Evolutionary conservation across 805 yeast genomes (phyloP), one percentile per base, ranked within the genome.

Genomic region (Zygosaccharomyces lentus): DNA sequence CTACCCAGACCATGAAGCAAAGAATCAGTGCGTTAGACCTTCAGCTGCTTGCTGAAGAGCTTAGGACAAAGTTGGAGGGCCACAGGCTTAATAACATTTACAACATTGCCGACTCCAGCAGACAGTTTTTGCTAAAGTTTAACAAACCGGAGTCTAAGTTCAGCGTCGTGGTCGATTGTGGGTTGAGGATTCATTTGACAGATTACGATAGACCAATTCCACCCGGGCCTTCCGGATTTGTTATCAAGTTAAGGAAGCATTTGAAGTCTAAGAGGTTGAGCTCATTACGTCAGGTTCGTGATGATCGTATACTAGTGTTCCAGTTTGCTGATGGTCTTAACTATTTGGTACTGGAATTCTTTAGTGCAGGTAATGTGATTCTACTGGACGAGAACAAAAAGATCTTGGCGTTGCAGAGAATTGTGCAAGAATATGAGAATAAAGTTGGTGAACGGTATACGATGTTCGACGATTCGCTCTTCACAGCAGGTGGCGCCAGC

Each of bases 351-450:
- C 66, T 91, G 43, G 99, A 91, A 65, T 91, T 91, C 58, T 91
- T 90, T 69, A 86, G 96, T 61, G 96, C 96, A 2, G 99, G 99
- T 23, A 91, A 91, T 61, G 78, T 91, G 45, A 70, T 91, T 15
- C 71, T 91, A 16, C 71, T 91, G 50, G 95, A 91, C 63, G 74
- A 78, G 24, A 75, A 82, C 16, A 65, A 72, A 49, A 81, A 77
- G 55, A 88, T 90, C 41, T 55, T 89, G 57, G 72, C 91, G 0
- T 67, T 89, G 24, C 90, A 85, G 60, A 78, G 97, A 65, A 69
- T 84, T 17, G 96, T 88, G 8, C 78, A 78, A 27, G 95, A 85
- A 44, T 78, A 81, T 57, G 85, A 77, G 30, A 80, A 78, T 52
- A 77, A 77, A 45, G 90, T 87, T 24, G 93, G 91, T 16, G 88